Percentiles rank a stretch among this genome's conserved stretches.
Conservation (phyloP, 805 yeast species). For the Debaryomyces tyrocola region DNA sequence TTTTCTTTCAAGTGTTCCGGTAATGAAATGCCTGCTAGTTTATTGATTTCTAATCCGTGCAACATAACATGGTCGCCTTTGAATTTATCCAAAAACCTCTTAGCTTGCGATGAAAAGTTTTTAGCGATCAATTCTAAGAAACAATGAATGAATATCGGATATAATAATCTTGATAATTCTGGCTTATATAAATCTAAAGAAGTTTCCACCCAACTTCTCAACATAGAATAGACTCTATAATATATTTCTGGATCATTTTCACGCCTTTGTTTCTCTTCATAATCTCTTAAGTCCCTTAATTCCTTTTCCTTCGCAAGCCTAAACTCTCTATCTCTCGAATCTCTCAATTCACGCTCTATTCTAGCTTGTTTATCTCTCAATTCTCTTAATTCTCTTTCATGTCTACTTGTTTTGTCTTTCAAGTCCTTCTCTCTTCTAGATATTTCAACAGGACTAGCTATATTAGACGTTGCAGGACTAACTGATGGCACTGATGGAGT, state of each 20-base stretch:
- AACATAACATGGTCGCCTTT: constrained; percentile 68
- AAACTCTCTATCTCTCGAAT: constrained; percentile 37
- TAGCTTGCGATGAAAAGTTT: constrained; percentile 59
- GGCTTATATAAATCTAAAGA: constrained; percentile 90
- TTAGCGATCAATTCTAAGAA: constrained; percentile 76
- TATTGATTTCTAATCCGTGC: constrained; percentile 76
- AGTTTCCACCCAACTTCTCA: constrained; percentile 86
- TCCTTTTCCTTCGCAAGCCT: constrained; percentile 40
- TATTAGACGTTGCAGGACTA: constrained; percentile 42
- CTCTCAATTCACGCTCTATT: constrained; percentile 39
- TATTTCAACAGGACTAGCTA: constrained; percentile 36
- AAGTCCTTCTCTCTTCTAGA: constrained; percentile 25
- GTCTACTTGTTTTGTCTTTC: constrained; percentile 23
- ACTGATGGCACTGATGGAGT: constrained; percentile 51
- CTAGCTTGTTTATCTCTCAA: constrained; percentile 32
- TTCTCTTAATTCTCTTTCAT: constrained; percentile 36
- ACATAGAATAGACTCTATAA: constrained; percentile 74
- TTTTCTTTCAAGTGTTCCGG: constrained; percentile 83
- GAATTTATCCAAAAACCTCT: constrained; percentile 73
- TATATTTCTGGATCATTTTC: constrained; percentile 69
- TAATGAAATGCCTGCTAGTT: constrained; percentile 70
- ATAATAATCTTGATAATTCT: constrained; percentile 78
- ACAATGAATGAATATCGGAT: constrained; percentile 91
- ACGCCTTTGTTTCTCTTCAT: constrained; percentile 44
- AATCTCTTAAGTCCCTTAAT: constrained; percentile 35